Base-by-base conservation (phyloP, 495 filamentous ascomycete genomes). In the Monascus purpureus region DNA sequence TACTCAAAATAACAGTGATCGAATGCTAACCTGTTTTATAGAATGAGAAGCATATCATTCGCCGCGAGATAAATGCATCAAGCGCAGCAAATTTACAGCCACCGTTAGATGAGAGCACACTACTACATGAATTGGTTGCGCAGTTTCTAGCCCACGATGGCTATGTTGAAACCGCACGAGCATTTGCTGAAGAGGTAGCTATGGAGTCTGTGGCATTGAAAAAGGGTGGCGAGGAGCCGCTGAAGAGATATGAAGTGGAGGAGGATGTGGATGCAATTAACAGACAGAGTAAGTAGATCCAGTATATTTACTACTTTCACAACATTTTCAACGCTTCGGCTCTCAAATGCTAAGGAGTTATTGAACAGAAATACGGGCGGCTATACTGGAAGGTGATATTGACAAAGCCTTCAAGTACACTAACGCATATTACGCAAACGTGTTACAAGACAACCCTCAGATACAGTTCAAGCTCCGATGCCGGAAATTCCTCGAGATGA, bases 401-500 rank as follows among this genome's bases (percentile, higher is more conserved):
- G 92, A 96, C 59, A 76, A 67, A 45, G 88, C 88, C 8, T 64
- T 96, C 15, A 77, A 83, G 47, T 73, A 77, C 47, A 94, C 82
- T 17, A 72, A 76, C 34, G 60, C 63, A 4, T 85, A 73, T 43
- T 96, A 94, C 48, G 77, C 83, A 7, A 60, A 65, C 14, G 90
- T 96, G 5, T 67, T 99, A 8, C 66, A 73, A 25, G 72, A 83
- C n/a, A 82, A 93, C 41, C 74, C 83, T 18, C 77, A 86, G 25
- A 86, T 95, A 17, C 80, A 85, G 51, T 99, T 96, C 57, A 78
- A 82, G 34, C 63, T 99, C 29, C 73, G 77, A 36, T 93, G 90
- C 47, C 72, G 84, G 40, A 93, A 88, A 53, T 93, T 95, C 46
- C 73, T 96, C 29, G 90, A 97, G 55, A 93, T 97, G 83, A 88